These are phyloP conservation scores for Suaeda aralocaspica DNA, from an alignment of 148 eudicot species.

Conservation along the genomic window DNA sequence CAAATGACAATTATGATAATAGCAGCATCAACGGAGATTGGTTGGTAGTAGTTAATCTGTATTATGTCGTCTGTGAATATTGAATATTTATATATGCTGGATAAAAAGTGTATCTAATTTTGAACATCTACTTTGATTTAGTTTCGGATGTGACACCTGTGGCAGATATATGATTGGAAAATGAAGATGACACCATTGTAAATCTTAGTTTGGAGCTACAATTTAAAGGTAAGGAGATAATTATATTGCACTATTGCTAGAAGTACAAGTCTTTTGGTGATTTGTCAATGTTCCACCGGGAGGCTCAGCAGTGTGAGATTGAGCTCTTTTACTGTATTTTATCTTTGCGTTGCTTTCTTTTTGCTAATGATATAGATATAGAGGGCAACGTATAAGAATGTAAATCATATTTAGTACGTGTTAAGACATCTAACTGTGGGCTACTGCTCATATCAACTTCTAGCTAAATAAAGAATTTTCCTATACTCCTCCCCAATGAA, in stretches of 20 bases:
- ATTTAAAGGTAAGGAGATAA: neutral
- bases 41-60: too few relatives aligned
- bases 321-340: neutral
- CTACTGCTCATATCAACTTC: neutral
- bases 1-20: neutral
- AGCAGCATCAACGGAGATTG: neutral
- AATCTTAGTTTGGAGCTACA: neutral
- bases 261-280: neutral
- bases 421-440: neutral
- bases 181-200: neutral
- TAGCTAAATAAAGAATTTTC: neutral
- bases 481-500: neutral
- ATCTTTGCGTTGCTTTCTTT: neutral
- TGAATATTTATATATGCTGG: too few relatives aligned
- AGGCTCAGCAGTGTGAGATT: neutral
- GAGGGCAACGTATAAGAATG: neutral
- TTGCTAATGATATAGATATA: neutral
- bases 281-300: neutral
- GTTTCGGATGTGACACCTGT: neutral
- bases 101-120: neutral
- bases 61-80: neutral
- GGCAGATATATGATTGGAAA: neutral
- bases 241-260: neutral
- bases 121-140: neutral
- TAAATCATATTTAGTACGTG: neutral